Evolutionary conservation across 2,329 filamentous ascomycete genomes (phyloP).

Genomic region (Pseudopyrenochaeta lycopersici): DNA sequence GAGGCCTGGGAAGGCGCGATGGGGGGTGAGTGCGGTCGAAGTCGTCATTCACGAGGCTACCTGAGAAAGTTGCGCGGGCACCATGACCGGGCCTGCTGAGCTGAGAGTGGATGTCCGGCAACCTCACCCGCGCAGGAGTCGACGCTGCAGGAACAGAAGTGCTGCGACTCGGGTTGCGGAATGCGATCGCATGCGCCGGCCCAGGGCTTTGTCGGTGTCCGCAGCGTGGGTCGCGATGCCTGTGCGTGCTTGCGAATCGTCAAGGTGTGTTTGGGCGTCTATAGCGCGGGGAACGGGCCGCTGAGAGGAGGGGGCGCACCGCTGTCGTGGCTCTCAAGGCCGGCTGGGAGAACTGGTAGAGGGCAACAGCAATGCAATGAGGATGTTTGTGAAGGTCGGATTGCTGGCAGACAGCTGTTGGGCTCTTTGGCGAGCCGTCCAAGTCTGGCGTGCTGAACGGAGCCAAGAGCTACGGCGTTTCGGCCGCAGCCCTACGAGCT

Average conservation of each 20-base stretch:
- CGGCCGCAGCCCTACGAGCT: conserved; percentile 9
- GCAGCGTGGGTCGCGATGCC: conserved; percentile 9
- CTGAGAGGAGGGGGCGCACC: conserved; percentile 4
- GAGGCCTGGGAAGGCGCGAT: conserved; percentile 22
- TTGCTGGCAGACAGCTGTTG: conserved; percentile 2
- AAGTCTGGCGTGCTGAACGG: conserved; percentile 7
- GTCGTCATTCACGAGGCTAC: conserved; percentile 50
- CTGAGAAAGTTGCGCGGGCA: conserved; percentile 36
- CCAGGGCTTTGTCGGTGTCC: neutral
- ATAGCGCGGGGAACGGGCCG: conserved; percentile 26
- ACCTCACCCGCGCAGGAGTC: conserved; percentile 14
- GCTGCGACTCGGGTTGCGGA: conserved; percentile 17
- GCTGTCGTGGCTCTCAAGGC: conserved; percentile 1
- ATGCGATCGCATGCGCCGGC: conserved; percentile 25
- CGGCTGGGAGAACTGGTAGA: neutral
- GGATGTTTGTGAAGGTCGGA: neutral
- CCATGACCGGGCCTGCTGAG: conserved; percentile 43
- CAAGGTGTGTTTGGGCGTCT: conserved; percentile 17
- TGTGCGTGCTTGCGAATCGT: conserved; percentile 23
- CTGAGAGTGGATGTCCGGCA: conserved; percentile 18
- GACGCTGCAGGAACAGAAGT: conserved; percentile 1
- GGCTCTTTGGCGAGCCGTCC: conserved; percentile 8
- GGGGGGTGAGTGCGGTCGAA: conserved; percentile 22
- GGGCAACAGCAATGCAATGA: conserved; percentile 1
- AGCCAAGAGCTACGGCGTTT: conserved; percentile 2